Percentiles rank a stretch among this genome's conserved stretches.
phyloP scores from a whole-genome alignment of 805 yeast species.

The Wickerhamomyces tratensis region DNA sequence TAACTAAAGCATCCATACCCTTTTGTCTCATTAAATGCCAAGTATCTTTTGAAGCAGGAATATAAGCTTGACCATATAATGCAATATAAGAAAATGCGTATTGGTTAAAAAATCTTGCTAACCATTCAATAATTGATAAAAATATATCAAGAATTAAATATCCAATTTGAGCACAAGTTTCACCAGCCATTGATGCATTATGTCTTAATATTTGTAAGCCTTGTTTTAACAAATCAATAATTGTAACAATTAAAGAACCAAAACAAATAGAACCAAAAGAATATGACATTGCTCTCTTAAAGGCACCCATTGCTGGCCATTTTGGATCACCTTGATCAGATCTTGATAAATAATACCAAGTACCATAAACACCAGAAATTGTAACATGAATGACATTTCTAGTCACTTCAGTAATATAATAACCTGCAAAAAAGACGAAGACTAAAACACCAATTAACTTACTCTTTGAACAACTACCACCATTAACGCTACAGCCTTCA shows the following conservation, averaged over 20 bases:
- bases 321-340: constrained; percentile 73
- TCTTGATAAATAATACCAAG: constrained; percentile 79
- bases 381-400: constrained; percentile 75
- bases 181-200: constrained; percentile 40
- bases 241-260: constrained; percentile 66
- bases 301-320: constrained; percentile 74
- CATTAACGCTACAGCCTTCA: constrained; percentile 38
- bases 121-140: constrained; percentile 64
- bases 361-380: constrained; percentile 77
- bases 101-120: constrained; percentile 78
- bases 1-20: constrained; percentile 78
- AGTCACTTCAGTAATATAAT: constrained; percentile 72
- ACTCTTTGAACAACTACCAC: constrained; percentile 47
- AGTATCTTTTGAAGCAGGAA: constrained; percentile 72
- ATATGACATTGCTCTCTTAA: constrained; percentile 70
- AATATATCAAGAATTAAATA: constrained; percentile 47
- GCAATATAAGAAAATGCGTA: constrained; percentile 86
- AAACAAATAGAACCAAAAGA: constrained; percentile 88
- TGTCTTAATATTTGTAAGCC: constrained; percentile 42
- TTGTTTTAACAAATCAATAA: constrained; percentile 59
- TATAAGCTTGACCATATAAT: constrained; percentile 72
- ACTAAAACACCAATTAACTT: constrained; percentile 63
- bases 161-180: constrained; percentile 41
- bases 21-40: constrained; percentile 68
- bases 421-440: constrained; percentile 75